Conservation (phyloP, 805 yeast species). For the Teunomyces panamensis region DNA sequence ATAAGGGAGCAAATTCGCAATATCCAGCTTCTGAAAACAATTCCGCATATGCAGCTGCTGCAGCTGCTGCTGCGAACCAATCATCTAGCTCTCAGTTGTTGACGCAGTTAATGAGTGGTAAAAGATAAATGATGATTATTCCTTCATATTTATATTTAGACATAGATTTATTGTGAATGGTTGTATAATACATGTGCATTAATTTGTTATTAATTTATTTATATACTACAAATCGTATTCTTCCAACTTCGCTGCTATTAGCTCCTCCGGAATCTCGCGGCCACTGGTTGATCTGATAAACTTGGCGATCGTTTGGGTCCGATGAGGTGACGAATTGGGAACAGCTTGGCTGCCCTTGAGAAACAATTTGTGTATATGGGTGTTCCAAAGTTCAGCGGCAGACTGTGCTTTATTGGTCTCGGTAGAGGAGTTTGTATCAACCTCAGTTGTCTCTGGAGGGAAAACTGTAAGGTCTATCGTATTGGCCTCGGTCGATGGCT, state of each 20-base stretch:
- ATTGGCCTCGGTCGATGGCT: neutral
- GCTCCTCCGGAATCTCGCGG: neutral
- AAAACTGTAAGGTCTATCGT: too few relatives aligned
- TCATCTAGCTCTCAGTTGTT: slow-evolving; percentile 76
- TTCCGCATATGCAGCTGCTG: slow-evolving; percentile 13
- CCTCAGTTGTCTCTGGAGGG: too few relatives aligned
- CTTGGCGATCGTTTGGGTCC: neutral
- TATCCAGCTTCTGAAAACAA: slow-evolving; percentile 6
- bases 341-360: neutral
- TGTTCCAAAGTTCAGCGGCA: neutral
- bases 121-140: slow-evolving; percentile 31
- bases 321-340: neutral
- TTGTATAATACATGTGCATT: neutral
- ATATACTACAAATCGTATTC: neutral
- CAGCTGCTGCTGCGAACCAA: slow-evolving; percentile 15
- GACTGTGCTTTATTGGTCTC: neutral
- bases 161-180: neutral
- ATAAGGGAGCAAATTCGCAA: slow-evolving; percentile 8
- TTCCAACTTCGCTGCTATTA: neutral
- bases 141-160: neutral
- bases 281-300: slow-evolving; percentile 3
- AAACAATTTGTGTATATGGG: neutral
- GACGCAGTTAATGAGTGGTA: slow-evolving; percentile 82
- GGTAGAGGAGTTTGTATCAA: too few relatives aligned
- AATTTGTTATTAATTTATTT: neutral